Conservation (phyloP, 2,329 filamentous ascomycete species). For the Monosporascus sp. region DNA sequence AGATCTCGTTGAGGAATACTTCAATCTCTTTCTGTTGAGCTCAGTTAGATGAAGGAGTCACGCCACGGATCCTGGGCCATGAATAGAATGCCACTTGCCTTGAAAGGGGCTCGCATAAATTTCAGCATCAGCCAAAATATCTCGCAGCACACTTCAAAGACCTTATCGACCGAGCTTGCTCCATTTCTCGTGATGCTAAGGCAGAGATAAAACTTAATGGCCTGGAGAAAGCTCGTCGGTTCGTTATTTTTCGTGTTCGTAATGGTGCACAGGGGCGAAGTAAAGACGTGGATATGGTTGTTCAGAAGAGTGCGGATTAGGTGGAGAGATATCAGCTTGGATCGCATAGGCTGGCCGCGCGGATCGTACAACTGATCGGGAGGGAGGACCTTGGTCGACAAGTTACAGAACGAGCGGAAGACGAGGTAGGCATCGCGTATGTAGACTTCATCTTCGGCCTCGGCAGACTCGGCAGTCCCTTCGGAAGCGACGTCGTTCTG, state of each 20-base stretch:
- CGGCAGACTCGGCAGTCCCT: conserved; percentile 54
- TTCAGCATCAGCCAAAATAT: conserved; percentile 98
- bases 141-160: conserved; percentile 94
- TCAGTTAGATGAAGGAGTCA: conserved; percentile 18
- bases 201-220: conserved; percentile 94
- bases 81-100: conserved; percentile 49
- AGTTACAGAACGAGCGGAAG: conserved; percentile 94
- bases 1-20: conserved; percentile 96
- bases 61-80: conserved; percentile 54
- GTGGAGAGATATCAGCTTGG: conserved; percentile 90
- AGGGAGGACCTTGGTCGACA: conserved; percentile 86
- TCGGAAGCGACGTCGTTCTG: conserved; percentile 48
- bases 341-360: conserved; percentile 93
- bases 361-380: conserved; percentile 90
- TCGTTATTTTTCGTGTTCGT: conserved; percentile 84
- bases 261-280: conserved; percentile 86
- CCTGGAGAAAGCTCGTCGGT: conserved; percentile 85
- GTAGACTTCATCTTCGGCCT: conserved; percentile 87
- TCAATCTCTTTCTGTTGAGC: conserved; percentile 79
- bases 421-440: conserved; percentile 96
- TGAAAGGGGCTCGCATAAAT: conserved; percentile 86
- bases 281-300: conserved; percentile 88
- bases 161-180: conserved; percentile 81
- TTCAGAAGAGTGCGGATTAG: conserved; percentile 93
- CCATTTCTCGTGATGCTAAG: conserved; percentile 92